Evolutionary conservation across 768 basidiomycete genomes (phyloP), one percentile per base, ranked within the genome.

Genomic region (Lentinula aciculospora): DNA sequence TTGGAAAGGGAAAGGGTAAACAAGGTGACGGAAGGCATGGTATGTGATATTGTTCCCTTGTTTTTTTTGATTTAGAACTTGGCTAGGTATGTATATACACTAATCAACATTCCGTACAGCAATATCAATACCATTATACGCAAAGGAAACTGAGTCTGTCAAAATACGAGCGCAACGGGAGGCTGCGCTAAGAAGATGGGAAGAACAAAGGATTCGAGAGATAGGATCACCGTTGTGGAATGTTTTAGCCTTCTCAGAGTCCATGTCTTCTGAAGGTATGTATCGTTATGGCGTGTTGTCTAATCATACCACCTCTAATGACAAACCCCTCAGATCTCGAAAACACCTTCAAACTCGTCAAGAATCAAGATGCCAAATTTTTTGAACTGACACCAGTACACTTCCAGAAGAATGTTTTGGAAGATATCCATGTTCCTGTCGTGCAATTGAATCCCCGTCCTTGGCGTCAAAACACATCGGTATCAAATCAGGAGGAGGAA

Each of bases 151-250:
- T n/a, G 72, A 73, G 34, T 73, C 76, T 1, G 66, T 68, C 1
- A 64, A 62, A 8, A 70, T 73, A 49, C 71, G 71, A 12, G 69
- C 69, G 4, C 78, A 74, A 34, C 67, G 78, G 23, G 71, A 71
- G 29, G 65, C 65, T 1, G 78, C 78, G 12, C 31, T 87, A 5
- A 66, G 64, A 27, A 59, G 68, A 7, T 87, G 83, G 85, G 86
- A 88, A 59, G 62, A 63, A 21, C 60, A 72, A 12, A 69, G 84
- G 21, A 71, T 64, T 63, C 56, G 32, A 59, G 59, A 47, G 45
- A 27, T 47, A 4, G 53, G 44, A 32, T 46, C 58, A n/a, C 9
- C 45, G 23, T 61, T 70, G 23, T 85, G 85, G 84, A 69, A 72
- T 9, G 76, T 84, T 5, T 61, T 78, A 1, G 79, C 72, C 63